phyloP scores from a whole-genome alignment of 306 rosid genomes.

The Quercus bicolor region DNA sequence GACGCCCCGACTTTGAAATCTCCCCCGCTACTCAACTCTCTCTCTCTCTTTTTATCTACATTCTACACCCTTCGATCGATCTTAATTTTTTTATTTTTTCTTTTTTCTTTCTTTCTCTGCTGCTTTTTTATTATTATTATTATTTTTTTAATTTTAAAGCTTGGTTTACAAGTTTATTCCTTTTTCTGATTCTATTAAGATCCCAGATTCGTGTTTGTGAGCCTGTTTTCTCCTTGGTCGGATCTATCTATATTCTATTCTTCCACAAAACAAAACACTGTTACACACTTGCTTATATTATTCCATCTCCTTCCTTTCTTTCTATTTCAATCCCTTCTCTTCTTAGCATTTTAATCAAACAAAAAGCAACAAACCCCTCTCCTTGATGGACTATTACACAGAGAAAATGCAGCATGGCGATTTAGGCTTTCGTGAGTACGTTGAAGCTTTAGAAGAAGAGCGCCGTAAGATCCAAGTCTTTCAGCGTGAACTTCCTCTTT shows the following conservation, averaged over 20 bases:
- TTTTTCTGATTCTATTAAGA: conserved; percentile 59
- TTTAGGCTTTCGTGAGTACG: conserved; percentile 51
- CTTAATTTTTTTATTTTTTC: neutral
- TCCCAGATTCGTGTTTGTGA: conserved; percentile 49
- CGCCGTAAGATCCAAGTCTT: conserved; percentile 66
- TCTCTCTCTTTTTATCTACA: conserved; percentile 1
- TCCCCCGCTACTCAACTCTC: conserved; percentile 3
- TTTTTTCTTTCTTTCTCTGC: neutral
- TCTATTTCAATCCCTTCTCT: conserved; percentile 18
- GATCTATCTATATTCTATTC: conserved; percentile 28
- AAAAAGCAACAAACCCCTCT: too few species aligned
- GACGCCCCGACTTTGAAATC: conserved; percentile 81
- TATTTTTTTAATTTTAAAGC: neutral
- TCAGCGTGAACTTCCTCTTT: conserved; percentile 75
- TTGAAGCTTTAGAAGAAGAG: conserved; percentile 63
- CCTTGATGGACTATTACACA: conserved; percentile 22
- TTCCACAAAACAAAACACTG: conserved; percentile 12
- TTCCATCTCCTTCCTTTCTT: neutral
- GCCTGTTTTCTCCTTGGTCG: conserved; percentile 31
- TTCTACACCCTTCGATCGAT: conserved; percentile 27
- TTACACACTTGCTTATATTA: neutral
- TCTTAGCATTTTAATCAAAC: conserved; percentile 10
- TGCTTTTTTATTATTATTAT: neutral
- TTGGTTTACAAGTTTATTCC: conserved; percentile 58
- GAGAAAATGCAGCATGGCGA: conserved; percentile 50